Evolutionary conservation across 257 asterid genomes (phyloP).

Genomic region (Solanum gracilifrons): DNA sequence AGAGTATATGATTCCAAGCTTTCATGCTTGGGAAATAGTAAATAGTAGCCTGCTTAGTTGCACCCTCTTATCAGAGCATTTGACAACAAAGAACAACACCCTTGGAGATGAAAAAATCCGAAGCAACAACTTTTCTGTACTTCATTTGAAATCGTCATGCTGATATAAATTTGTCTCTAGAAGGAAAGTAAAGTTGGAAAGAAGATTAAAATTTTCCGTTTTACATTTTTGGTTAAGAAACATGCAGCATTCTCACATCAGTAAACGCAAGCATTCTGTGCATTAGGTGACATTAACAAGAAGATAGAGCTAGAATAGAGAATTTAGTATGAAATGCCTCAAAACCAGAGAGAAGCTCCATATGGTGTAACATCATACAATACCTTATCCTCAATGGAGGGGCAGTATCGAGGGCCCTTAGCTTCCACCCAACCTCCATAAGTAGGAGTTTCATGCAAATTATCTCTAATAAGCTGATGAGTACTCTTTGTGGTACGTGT

Average conservation of each 20-base stretch:
- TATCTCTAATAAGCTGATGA: conserved; percentile 73
- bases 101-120: neutral
- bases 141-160: neutral
- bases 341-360: neutral
- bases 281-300: neutral
- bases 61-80: neutral
- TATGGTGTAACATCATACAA: neutral
- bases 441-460: conserved; percentile 95
- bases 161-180: neutral
- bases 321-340: neutral
- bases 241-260: neutral
- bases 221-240: neutral
- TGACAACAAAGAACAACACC: neutral
- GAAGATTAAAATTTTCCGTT: neutral
- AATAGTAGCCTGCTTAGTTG: neutral
- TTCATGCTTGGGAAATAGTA: neutral
- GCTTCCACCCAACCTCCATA: conserved; percentile 99
- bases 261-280: neutral
- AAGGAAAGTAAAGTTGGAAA: neutral
- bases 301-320: neutral
- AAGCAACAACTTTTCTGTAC: neutral
- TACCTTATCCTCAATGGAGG: conserved; percentile 98
- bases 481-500: conserved; percentile 89
- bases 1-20: neutral
- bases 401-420: conserved; percentile 99